phyloP scores from a whole-genome alignment of 2,329 filamentous ascomycete species.

The Aspergillus clavatus region DNA sequence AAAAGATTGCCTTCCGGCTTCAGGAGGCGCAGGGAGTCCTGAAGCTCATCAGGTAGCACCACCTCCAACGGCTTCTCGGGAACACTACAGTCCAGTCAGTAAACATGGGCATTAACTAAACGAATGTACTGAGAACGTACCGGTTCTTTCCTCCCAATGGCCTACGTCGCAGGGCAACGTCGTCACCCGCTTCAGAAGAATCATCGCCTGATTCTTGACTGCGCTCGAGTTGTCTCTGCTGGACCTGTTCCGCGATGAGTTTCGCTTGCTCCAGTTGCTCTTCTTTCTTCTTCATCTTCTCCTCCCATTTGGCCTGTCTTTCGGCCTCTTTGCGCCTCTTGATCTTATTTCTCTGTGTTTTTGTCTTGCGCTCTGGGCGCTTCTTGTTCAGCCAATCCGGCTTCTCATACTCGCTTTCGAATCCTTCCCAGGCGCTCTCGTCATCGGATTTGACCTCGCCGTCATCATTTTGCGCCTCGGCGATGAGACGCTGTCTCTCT shows the following conservation, averaged over 20 bases:
- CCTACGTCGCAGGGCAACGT: conserved; percentile 62
- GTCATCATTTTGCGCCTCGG: conserved; percentile 70
- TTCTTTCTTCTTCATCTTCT: conserved; percentile 66
- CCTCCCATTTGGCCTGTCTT: conserved; percentile 67
- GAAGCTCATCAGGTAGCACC: conserved; percentile 74
- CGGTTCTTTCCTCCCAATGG: conserved; percentile 64
- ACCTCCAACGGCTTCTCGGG: conserved; percentile 78
- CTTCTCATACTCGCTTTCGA: conserved; percentile 75
- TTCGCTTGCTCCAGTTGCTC: conserved; percentile 68
- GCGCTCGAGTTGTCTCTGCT: conserved; percentile 48
- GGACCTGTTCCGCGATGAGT: conserved; percentile 55
- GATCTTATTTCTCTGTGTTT: conserved; percentile 77
- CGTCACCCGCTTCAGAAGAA: conserved; percentile 52
- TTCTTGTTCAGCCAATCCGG: conserved; percentile 64
- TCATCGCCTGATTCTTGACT: conserved; percentile 32
- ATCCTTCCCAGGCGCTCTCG: conserved; percentile 86
- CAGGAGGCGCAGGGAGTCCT: conserved; percentile 73
- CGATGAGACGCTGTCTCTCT: conserved; percentile 62
- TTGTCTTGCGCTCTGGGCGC: conserved; percentile 78
- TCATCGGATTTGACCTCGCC: conserved; percentile 73
- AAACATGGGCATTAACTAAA: not conserved
- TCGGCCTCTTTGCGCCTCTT: conserved; percentile 87
- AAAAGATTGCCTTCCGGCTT: conserved; percentile 96
- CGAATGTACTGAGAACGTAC: conserved; percentile 33
- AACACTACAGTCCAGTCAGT: conserved; percentile 26